Conservation (phyloP, 192 early-diverging fungal genomes). For the Geranomyces variabilis region DNA sequence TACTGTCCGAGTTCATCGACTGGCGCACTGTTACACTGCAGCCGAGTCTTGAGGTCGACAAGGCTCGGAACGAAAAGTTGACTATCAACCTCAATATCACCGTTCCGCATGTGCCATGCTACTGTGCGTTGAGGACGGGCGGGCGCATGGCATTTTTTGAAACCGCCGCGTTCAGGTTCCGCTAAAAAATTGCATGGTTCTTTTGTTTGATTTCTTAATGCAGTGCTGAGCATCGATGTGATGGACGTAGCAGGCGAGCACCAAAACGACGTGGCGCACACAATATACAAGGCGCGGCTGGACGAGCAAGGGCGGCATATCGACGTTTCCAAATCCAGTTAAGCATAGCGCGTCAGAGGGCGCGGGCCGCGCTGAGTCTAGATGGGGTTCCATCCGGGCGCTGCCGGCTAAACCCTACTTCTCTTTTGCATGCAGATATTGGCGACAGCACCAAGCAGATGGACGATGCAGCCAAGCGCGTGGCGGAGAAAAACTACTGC, state of each 20-base stretch:
- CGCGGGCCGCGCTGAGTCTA: too few relatives aligned
- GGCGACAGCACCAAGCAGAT: conserved; percentile 13
- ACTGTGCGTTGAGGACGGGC: conserved; percentile 59
- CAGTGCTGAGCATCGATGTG: conserved; percentile 89
- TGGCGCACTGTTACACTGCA: conserved; percentile 70
- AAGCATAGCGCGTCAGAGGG: too few relatives aligned
- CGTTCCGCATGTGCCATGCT: conserved; percentile 90
- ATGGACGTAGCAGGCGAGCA: conserved; percentile 94
- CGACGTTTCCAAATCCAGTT: conserved; percentile 63
- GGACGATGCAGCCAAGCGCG: conserved; percentile 5
- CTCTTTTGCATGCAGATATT: conserved; percentile 10
- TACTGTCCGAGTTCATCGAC: conserved; percentile 81
- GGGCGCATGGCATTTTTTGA: not conserved
- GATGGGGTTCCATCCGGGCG: too few relatives aligned
- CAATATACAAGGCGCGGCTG: conserved; percentile 81
- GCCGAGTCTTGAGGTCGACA: conserved; percentile 82
- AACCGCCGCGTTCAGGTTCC: not conserved
- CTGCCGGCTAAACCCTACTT: too few relatives aligned
- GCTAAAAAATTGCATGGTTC: not conserved
- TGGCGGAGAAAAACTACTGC: conserved; percentile 63
- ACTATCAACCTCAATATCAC: conserved; percentile 87
- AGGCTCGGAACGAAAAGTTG: conserved; percentile 84
- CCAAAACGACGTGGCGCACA: conserved; percentile 75
- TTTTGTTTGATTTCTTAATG: conserved; percentile 1
- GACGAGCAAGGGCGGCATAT: conserved; percentile 68